Evolutionary conservation across 225 moss, liverwort and hornwort genomes (phyloP).

Genomic region (Polytrichum formosum): DNA sequence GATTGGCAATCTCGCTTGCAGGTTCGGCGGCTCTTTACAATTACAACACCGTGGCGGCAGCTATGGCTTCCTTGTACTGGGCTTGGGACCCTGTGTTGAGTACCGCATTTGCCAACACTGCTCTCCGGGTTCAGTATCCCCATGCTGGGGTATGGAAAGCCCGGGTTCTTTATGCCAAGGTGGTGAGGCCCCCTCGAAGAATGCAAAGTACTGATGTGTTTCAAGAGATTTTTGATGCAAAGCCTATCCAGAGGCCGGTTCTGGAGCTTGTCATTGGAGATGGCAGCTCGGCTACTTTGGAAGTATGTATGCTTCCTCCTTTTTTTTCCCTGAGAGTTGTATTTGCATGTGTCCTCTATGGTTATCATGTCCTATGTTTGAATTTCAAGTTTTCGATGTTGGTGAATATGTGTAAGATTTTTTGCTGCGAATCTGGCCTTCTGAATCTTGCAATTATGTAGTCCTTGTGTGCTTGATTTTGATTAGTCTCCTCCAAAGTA

Average conservation of each 20-base stretch:
- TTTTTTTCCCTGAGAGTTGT: no score
- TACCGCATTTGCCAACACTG: constrained; percentile 65
- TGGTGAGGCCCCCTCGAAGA: constrained; percentile 35
- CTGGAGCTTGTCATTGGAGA: constrained; percentile 73
- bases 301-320: constrained; percentile 31
- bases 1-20: constrained; percentile 73
- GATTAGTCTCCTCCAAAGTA: no score
- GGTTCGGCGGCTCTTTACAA: constrained; percentile 51
- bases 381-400: no score
- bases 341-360: no score
- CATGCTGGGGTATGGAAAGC: constrained; percentile 92
- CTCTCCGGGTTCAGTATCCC: constrained; percentile 70
- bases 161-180: constrained; percentile 43
- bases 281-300: constrained; percentile 67
- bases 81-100: constrained; percentile 83
- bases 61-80: constrained; percentile 82
- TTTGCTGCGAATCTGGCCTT: no score
- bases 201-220: constrained; percentile 35
- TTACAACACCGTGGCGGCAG: constrained; percentile 61
- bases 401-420: no score
- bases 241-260: constrained; percentile 30
- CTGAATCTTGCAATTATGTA: no score
- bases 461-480: no score
- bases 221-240: constrained; percentile 56
- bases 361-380: no score